Conservation (phyloP, 495 filamentous ascomycete genomes). For the Gamarada debralockiae region DNA sequence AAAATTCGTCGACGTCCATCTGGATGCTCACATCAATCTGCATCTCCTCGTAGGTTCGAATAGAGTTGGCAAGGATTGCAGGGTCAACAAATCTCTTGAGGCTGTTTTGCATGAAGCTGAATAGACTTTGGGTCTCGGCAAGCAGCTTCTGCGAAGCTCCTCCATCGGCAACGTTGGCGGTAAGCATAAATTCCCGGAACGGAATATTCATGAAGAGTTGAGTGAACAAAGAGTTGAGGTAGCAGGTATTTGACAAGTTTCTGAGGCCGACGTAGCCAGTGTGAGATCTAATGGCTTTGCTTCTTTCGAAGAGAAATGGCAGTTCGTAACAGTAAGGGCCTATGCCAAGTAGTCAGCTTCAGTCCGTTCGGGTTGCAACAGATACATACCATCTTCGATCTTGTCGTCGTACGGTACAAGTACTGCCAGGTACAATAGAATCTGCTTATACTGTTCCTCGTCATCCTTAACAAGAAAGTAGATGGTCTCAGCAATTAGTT, state of each 20-base stretch:
- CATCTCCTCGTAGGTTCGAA: conserved; percentile 79
- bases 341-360: conserved; percentile 16
- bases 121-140: conserved; percentile 72
- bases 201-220: conserved; percentile 95
- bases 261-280: conserved; percentile 78
- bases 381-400: conserved; percentile 30
- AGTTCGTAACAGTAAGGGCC: conserved; percentile 48
- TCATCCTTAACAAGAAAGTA: conserved; percentile 54
- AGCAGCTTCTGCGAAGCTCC: conserved; percentile 63
- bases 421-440: conserved; percentile 50
- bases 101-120: conserved; percentile 81
- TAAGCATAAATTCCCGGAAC: conserved; percentile 83
- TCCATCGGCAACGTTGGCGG: conserved; percentile 50
- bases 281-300: conserved; percentile 64
- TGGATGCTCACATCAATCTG: conserved; percentile 85
- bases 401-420: conserved; percentile 35
- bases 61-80: conserved; percentile 62
- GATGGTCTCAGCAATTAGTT: conserved; percentile 61
- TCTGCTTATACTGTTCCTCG: conserved; percentile 37
- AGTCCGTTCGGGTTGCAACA: background rate
- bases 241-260: conserved; percentile 96
- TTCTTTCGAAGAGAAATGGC: conserved; percentile 57
- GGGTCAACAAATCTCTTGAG: conserved; percentile 70
- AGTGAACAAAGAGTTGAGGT: conserved; percentile 91
- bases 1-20: conserved; percentile 99